A percentile compares a stretch with the other conserved stretches of the same genome.
Conservation (phyloP, 371 early-diverging fungal genomes). For the Circinella umbellata region DNA sequence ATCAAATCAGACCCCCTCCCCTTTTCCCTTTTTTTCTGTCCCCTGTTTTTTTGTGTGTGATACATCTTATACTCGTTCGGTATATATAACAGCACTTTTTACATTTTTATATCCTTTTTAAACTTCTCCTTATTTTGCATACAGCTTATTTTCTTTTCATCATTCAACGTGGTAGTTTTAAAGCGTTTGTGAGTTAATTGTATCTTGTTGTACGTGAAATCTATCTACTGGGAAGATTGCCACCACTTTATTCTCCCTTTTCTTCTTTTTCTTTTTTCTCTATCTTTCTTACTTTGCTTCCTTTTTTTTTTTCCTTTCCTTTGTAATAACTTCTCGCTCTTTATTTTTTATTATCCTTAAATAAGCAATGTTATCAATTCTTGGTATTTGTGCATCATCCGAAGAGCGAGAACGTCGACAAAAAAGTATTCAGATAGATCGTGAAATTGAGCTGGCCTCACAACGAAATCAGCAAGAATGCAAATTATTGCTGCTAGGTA, state of each 20-base stretch:
- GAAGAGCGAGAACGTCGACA: conserved; percentile 57
- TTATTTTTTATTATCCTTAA: neutral
- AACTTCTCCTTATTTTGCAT: conserved; percentile 7
- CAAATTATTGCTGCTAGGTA: conserved; percentile 68
- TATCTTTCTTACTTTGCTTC: conserved; percentile 5
- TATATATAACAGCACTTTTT: neutral
- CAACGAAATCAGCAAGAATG: conserved; percentile 59
- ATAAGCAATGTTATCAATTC: conserved; percentile 22
- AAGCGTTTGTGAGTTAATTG: neutral
- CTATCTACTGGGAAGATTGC: conserved; percentile 2
- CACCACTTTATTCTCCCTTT: neutral
- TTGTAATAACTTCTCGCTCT: neutral
- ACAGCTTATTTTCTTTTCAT: conserved; percentile 1
- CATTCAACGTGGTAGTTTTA: conserved; percentile 7
- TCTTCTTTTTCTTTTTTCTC: conserved; percentile 6
- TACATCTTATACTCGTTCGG: neutral
- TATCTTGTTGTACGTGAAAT: neutral
- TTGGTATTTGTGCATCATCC: conserved; percentile 60
- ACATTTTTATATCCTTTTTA: neutral
- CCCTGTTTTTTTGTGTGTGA: neutral
- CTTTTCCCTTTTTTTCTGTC: neutral
- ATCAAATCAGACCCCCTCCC: no score
- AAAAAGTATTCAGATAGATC: conserved; percentile 61
- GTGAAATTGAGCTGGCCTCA: conserved; percentile 57
- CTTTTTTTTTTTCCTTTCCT: neutral